Evolutionary conservation across 1,139 yeast species (phyloP), one percentile per base, ranked within the genome.

Genomic region (Taphrina communis): DNA sequence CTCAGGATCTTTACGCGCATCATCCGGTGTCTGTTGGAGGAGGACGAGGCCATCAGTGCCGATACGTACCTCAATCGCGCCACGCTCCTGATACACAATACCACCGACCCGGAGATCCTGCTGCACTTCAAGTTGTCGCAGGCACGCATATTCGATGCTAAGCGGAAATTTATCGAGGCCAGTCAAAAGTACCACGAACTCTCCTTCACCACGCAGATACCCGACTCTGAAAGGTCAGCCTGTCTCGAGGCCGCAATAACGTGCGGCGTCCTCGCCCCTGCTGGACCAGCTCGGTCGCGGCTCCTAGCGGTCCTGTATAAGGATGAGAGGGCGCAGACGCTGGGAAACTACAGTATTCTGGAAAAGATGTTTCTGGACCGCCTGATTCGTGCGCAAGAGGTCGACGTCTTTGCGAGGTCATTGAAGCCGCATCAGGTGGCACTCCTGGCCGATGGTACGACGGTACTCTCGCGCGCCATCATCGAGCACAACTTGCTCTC

Each of bases 401-500:
- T 77, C 14, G 72, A 71, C 41, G 71, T 70, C 39, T 77, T 78
- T 58, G 73, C 75, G 8, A 66, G 70, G 51, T 69, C 72, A 35
- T 73, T 77, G 57, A 72, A 71, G n/a, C 73, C 74, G 12, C 78
- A 77, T 61, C 78, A 76, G 53, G 65, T 70, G 62, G 77, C 77
- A 1, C 48, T 68, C 8, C 68, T 75, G 14, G 70, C 76, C 2
- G 78, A 76, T 42, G 80, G 78, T 50, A 74, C 75, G 5, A 76
- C 79, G 0, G 79, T 77, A 1, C 72, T 79, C 8, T 72, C 74
- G 25, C 70, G 77, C 19, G 79, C 80, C 0, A 75, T 78, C 21
- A 75, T 77, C 51, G 80, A 78, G 58, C 81, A 78, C 72, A 78
- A 78, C 68, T 73, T 78, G 21, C 72, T 77, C 53, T 76, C 80